Percentiles rank a stretch among this genome's conserved stretches.
Evolutionary conservation across 768 basidiomycete genomes (phyloP).

Genomic region (Russula ochroleuca): DNA sequence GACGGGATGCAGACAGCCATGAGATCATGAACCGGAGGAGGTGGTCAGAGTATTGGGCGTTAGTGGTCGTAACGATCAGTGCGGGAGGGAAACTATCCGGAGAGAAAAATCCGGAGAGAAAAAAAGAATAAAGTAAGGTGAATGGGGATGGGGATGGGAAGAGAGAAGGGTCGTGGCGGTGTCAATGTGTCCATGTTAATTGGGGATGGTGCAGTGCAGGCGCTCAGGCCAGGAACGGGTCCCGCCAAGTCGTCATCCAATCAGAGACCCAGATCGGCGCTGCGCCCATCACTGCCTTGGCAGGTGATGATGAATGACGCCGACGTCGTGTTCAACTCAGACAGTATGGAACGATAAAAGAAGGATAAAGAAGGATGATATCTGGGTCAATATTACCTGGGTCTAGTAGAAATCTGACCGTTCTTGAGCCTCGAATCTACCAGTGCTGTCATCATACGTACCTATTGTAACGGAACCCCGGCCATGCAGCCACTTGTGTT

Average conservation of each 20-base stretch:
- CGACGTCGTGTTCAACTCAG: conserved; percentile 3
- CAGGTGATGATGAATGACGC: neutral
- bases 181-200: conserved; percentile 7
- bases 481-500: neutral
- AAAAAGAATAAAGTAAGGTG: conserved; percentile 4
- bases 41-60: neutral
- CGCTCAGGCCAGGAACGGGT: neutral
- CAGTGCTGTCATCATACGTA: neutral
- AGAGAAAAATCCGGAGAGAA: neutral
- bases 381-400: neutral
- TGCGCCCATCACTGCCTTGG: neutral
- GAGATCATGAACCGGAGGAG: neutral
- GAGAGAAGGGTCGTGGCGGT: conserved; percentile 12
- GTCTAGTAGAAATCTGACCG: neutral
- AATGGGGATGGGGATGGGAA: neutral
- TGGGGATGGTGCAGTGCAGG: neutral
- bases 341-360: neutral
- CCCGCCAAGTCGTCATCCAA: neutral
- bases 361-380: neutral
- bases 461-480: neutral
- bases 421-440: neutral
- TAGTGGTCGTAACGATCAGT: neutral
- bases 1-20: conserved; percentile 21
- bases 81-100: neutral
- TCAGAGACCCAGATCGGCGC: conserved; percentile 1